These are phyloP conservation scores for Botryotinia calthae DNA, from an alignment of 2,329 filamentous ascomycete genomes.

Conservation along the genomic window DNA sequence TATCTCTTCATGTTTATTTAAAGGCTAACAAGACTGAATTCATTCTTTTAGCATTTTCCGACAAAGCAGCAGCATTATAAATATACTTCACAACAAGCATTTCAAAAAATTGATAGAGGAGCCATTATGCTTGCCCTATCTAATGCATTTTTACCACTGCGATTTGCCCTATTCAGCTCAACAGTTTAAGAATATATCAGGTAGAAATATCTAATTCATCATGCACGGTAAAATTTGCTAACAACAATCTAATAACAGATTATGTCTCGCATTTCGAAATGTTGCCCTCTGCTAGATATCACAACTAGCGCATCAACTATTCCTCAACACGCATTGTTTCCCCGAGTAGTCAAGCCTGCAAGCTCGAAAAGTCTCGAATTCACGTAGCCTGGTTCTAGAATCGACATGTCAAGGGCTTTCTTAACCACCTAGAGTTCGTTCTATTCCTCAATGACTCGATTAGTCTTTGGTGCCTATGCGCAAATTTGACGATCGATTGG, in stretches of 20 bases:
- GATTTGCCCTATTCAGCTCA: background rate
- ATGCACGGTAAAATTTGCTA: background rate
- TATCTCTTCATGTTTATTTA: background rate
- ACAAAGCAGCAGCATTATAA: background rate
- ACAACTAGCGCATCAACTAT: background rate
- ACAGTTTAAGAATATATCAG: rapidly evolving
- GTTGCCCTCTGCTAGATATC: background rate
- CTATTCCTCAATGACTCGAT: background rate
- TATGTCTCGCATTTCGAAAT: background rate
- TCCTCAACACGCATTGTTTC: background rate
- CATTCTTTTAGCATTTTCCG: background rate
- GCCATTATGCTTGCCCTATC: background rate
- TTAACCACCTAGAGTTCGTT: background rate
- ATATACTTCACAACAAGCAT: background rate
- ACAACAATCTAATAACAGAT: background rate
- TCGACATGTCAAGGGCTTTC: rapidly evolving
- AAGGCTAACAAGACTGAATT: background rate
- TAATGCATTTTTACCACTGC: background rate
- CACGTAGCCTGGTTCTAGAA: no score
- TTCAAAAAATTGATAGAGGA: background rate
- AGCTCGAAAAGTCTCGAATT: no score
- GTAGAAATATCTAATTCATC: background rate
- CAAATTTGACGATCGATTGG: background rate
- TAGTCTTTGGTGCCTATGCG: background rate
- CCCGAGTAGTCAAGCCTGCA: no score